These are phyloP conservation scores for Harringtonia aguacate DNA, from an alignment of 2,329 filamentous ascomycete genomes.

Conservation along the genomic window DNA sequence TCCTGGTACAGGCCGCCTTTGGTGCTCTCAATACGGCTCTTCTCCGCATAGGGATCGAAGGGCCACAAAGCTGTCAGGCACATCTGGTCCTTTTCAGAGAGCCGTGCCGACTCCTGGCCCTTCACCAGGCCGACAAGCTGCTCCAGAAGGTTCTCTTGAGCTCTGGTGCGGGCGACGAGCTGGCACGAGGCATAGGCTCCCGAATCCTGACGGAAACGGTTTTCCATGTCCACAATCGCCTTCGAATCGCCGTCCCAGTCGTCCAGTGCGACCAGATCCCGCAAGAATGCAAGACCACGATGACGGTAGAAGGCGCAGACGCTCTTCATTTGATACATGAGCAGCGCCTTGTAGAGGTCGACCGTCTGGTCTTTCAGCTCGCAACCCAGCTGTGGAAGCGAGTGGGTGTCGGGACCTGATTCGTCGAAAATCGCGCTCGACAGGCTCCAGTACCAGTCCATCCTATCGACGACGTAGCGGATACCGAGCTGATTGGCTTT, in stretches of 20 bases:
- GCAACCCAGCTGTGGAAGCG: too few species aligned
- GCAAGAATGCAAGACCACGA: slow-evolving; percentile 16
- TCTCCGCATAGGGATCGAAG: slow-evolving; percentile 19
- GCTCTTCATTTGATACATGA: slow-evolving; percentile 30
- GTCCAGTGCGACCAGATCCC: slow-evolving; percentile 20
- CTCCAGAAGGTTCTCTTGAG: background rate
- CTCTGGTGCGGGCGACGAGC: slow-evolving; percentile 16
- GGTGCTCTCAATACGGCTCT: slow-evolving; percentile 20
- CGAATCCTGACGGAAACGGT: slow-evolving; percentile 11
- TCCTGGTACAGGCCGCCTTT: slow-evolving; percentile 23
- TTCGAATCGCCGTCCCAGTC: slow-evolving; percentile 22
- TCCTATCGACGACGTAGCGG: slow-evolving; percentile 22
- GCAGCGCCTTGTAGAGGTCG: slow-evolving; percentile 26
- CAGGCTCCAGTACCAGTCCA: slow-evolving; percentile 27
- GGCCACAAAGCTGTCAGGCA: slow-evolving; percentile 3
- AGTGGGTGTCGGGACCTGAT: slow-evolving; percentile 2
- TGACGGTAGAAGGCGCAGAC: slow-evolving; percentile 23
- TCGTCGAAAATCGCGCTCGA: background rate
- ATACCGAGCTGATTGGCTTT: slow-evolving; percentile 22
- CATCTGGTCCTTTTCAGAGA: background rate
- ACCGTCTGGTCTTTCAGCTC: slow-evolving; percentile 16
- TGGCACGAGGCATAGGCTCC: slow-evolving; percentile 20
- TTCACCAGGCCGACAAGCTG: too few species aligned
- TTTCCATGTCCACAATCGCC: slow-evolving; percentile 19
- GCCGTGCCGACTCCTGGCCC: too few species aligned